phyloP scores from a whole-genome alignment of 2,329 filamentous ascomycete species.

The Erysiphe pulchra region DNA sequence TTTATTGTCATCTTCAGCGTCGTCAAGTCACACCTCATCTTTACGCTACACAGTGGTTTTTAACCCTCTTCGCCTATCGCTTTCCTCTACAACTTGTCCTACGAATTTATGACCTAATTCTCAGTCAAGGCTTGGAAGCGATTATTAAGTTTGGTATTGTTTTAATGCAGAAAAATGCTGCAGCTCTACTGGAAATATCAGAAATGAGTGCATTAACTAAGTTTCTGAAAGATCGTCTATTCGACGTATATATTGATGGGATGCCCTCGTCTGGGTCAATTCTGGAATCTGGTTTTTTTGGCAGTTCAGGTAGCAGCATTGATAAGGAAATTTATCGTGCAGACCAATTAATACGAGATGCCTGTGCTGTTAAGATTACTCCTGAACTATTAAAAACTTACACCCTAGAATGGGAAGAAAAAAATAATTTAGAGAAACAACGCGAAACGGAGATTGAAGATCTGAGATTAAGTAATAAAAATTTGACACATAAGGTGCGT shows the following conservation, averaged over 20 bases:
- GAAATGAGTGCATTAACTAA: slow-evolving; percentile 78
- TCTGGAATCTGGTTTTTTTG: slow-evolving; percentile 91
- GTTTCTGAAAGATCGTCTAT: slow-evolving; percentile 80
- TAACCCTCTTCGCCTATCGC: slow-evolving; percentile 93
- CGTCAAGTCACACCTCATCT: slow-evolving; percentile 71
- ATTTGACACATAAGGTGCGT: slow-evolving; percentile 51
- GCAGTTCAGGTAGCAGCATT: slow-evolving; percentile 61
- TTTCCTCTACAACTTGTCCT: slow-evolving; percentile 91
- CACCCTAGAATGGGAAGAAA: slow-evolving; percentile 76
- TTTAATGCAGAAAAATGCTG: slow-evolving; percentile 82
- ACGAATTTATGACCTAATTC: slow-evolving; percentile 83
- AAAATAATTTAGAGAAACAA: slow-evolving; percentile 56
- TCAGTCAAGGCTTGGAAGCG: slow-evolving; percentile 78
- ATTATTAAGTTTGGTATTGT: slow-evolving; percentile 88
- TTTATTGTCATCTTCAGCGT: slow-evolving; percentile 83
- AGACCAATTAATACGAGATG: slow-evolving; percentile 78
- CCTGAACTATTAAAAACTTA: slow-evolving; percentile 62
- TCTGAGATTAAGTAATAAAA: slow-evolving; percentile 38
- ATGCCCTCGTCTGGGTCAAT: slow-evolving; percentile 79
- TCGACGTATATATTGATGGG: slow-evolving; percentile 92
- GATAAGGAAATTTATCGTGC: slow-evolving; percentile 94
- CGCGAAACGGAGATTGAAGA: slow-evolving; percentile 58
- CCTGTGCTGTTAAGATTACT: slow-evolving; percentile 66
- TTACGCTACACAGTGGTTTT: slow-evolving; percentile 96
- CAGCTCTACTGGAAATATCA: slow-evolving; percentile 53